Conservation (phyloP, 2,329 filamentous ascomycete species). For the Nemania sp. region DNA sequence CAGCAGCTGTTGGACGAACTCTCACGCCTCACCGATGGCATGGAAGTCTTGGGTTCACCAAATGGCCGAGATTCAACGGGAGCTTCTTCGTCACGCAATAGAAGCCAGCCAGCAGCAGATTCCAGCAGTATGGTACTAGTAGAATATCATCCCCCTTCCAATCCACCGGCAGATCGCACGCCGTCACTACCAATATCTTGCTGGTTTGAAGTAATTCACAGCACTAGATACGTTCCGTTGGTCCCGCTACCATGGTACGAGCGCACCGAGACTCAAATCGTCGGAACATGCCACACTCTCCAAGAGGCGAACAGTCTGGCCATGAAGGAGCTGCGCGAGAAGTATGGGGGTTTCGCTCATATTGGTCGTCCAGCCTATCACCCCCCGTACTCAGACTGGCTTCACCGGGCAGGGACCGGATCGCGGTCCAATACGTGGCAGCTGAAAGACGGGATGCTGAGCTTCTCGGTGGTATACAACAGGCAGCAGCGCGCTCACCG, state of each 20-base stretch:
- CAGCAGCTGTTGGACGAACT: conserved; percentile 2
- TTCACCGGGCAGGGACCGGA: not conserved
- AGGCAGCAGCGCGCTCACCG: not conserved
- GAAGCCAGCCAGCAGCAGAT: no score
- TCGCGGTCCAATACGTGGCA: conserved; percentile 14
- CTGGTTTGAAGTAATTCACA: not conserved
- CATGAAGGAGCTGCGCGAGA: conserved; percentile 10
- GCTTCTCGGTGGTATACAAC: not conserved
- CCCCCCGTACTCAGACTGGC: conserved; percentile 3
- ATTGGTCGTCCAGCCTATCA: not conserved
- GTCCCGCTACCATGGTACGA: not conserved
- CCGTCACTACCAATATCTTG: not conserved
- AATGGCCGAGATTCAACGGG: not conserved
- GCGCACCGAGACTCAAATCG: not conserved
- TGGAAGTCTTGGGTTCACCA: no score
- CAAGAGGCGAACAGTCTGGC: conserved; percentile 5
- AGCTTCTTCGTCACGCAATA: not conserved
- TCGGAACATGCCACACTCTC: not conserved
- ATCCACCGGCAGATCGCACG: no score
- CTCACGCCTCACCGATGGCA: not conserved
- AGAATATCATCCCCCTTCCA: no score
- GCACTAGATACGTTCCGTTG: not conserved
- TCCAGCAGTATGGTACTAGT: no score
- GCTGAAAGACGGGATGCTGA: conserved; percentile 2
- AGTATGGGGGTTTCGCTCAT: conserved; percentile 6